These are phyloP conservation scores for Neofusicoccum cordaticola DNA, from an alignment of 2,329 filamentous ascomycete species.

Conservation along the genomic window DNA sequence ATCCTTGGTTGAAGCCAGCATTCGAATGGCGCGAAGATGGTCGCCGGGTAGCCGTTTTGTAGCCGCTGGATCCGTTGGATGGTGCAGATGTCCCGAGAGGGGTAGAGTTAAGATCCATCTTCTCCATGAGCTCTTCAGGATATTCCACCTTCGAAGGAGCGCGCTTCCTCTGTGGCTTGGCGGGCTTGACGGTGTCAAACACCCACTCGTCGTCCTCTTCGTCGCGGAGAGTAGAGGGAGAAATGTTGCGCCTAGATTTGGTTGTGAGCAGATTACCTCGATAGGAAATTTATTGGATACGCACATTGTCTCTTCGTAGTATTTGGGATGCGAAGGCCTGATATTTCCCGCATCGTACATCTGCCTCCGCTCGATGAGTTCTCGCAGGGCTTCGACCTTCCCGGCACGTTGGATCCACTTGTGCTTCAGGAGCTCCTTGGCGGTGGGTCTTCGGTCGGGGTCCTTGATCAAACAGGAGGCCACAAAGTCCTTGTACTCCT, in stretches of 20 bases:
- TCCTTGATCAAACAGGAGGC: slow-evolving; percentile 90
- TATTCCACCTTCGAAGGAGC: slow-evolving; percentile 45
- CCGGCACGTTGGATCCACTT: slow-evolving; percentile 84
- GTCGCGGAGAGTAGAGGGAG: slow-evolving; percentile 35
- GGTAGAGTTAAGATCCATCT: slow-evolving; percentile 44
- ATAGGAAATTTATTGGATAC: slow-evolving; percentile 23
- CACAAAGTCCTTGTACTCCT: slow-evolving; percentile 92
- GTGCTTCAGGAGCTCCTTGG: slow-evolving; percentile 83
- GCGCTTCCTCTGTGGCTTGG: slow-evolving; percentile 47
- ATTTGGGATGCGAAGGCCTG: slow-evolving; percentile 66
- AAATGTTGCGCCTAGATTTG: slow-evolving; percentile 58
- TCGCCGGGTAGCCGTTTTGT: slow-evolving; percentile 30
- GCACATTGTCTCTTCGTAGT: slow-evolving; percentile 88
- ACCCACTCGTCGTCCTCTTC: slow-evolving; percentile 85
- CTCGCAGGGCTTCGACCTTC: slow-evolving; percentile 82
- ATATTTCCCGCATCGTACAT: slow-evolving; percentile 74
- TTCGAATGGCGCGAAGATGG: slow-evolving; percentile 37
- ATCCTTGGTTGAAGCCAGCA: slow-evolving; percentile 36
- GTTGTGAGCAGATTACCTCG: not conserved
- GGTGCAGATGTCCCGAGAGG: slow-evolving; percentile 39
- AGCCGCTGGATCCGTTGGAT: slow-evolving; percentile 26
- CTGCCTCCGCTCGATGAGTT: slow-evolving; percentile 79
- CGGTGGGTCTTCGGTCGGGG: slow-evolving; percentile 76
- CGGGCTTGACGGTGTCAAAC: slow-evolving; percentile 84
- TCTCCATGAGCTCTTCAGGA: slow-evolving; percentile 37